Conservation (phyloP, 768 basidiomycete species). For the Amanita rubescens region DNA sequence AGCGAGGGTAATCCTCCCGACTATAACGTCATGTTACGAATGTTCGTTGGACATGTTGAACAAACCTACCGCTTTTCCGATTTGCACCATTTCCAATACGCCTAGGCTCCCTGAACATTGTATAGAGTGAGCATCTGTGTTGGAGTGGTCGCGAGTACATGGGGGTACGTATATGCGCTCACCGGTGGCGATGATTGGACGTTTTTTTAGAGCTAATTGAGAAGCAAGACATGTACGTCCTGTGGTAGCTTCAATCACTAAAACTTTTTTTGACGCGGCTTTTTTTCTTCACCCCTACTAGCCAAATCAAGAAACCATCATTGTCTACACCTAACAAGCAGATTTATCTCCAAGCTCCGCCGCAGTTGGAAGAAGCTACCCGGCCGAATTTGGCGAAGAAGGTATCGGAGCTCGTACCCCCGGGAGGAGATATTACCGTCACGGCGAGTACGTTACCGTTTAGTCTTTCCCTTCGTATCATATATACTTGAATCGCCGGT, state of each 20-base stretch:
- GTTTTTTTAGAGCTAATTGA: no score
- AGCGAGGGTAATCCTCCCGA: conserved; percentile 93
- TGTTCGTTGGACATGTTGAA: conserved; percentile 98
- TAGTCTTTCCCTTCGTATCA: conserved; percentile 62
- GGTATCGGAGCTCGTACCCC: conserved; percentile 70
- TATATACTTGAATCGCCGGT: conserved; percentile 38
- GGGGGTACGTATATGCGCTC: conserved; percentile 47
- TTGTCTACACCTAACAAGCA: conserved; percentile 68
- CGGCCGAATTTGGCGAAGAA: conserved; percentile 87
- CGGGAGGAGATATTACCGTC: conserved; percentile 76
- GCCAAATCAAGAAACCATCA: conserved; percentile 97
- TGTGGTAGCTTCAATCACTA: no score
- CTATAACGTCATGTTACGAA: conserved; percentile 94
- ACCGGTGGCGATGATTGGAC: no score
- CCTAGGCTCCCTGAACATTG: conserved; percentile 97
- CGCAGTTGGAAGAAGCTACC: conserved; percentile 82
- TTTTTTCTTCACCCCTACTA: conserved; percentile 23
- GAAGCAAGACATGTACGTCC: no score
- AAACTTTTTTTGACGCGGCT: background rate
- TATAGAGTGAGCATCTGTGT: conserved; percentile 98
- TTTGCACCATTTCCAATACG: conserved; percentile 98
- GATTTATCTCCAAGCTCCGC: conserved; percentile 91
- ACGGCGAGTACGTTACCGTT: conserved; percentile 90
- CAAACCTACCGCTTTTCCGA: conserved; percentile 94
- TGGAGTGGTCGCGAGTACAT: conserved; percentile 95